phyloP scores from a whole-genome alignment of 1,139 yeast species.

The Yamadazyma friedrichii region DNA sequence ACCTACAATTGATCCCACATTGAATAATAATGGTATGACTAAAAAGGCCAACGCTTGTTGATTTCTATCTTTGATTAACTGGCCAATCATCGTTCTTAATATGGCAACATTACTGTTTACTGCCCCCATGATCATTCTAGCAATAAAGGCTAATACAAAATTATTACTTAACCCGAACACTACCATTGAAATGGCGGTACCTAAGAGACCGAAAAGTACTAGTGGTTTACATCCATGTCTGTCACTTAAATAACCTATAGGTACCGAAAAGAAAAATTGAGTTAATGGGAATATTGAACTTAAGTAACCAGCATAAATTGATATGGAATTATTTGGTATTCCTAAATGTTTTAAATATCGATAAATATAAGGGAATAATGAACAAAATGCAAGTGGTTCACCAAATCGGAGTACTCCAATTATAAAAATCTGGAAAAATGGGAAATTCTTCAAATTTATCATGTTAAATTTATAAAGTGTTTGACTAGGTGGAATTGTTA shows the following conservation, averaged over 20 bases:
- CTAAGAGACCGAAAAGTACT: slow-evolving; percentile 47
- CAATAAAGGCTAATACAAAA: slow-evolving; percentile 48
- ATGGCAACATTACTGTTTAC: slow-evolving; percentile 63
- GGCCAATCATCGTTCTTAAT: slow-evolving; percentile 57
- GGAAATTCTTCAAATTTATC: slow-evolving; percentile 7
- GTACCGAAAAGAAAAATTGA: slow-evolving; percentile 53
- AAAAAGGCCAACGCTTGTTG: slow-evolving; percentile 10
- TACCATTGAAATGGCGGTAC: slow-evolving; percentile 47
- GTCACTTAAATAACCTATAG: slow-evolving; percentile 61
- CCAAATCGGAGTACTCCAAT: slow-evolving; percentile 21
- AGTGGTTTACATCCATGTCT: slow-evolving; percentile 55
- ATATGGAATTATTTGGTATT: slow-evolving; percentile 46
- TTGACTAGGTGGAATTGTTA: no score
- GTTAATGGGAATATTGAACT: slow-evolving; percentile 53
- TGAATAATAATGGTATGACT: slow-evolving; percentile 6
- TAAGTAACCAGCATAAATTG: slow-evolving; percentile 57
- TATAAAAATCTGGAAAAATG: slow-evolving; percentile 2
- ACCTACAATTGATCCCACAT: slow-evolving; percentile 8
- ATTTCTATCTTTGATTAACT: slow-evolving; percentile 30
- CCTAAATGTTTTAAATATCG: slow-evolving; percentile 60
- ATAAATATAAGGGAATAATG: slow-evolving; percentile 60
- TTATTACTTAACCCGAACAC: slow-evolving; percentile 51
- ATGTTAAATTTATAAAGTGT: neutral
- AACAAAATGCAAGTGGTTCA: slow-evolving; percentile 63
- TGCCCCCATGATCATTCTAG: slow-evolving; percentile 53